phyloP scores from a whole-genome alignment of 139 green algal species.

The Haematococcus lacustris region DNA sequence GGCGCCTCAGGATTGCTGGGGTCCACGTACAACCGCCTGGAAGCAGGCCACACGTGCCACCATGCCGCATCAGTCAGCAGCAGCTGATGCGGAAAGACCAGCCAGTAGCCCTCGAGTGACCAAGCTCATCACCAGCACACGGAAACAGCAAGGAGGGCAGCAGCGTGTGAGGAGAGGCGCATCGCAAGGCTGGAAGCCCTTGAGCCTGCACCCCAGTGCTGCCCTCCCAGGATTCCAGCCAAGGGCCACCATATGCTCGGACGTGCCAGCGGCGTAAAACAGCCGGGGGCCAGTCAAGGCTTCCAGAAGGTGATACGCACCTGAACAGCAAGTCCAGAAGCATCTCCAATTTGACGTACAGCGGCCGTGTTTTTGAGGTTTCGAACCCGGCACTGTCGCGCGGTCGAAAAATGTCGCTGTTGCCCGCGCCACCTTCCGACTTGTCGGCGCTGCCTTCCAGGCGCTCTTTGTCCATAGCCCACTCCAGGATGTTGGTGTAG shows the following conservation, averaged over 20 bases:
- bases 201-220: no score
- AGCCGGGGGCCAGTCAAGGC: no score
- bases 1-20: constrained; percentile 40
- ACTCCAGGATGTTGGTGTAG: constrained; percentile 56
- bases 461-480: constrained; percentile 54
- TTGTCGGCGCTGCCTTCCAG: constrained; percentile 22
- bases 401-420: constrained; percentile 31
- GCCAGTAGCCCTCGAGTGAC: constrained; percentile 17
- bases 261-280: no score
- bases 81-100: no score
- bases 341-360: constrained; percentile 63
- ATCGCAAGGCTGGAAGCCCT: no score
- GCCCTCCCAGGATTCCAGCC: no score
- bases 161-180: no score
- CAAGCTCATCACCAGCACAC: no score
- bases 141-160: background rate
- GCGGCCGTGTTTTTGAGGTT: constrained; percentile 37
- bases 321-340: constrained; percentile 68
- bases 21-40: constrained; percentile 54
- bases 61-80: no score
- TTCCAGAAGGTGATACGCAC: no score
- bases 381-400: constrained; percentile 23
- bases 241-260: no score
- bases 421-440: background rate
- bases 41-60: no score